Base-by-base conservation (phyloP, 2,329 filamentous ascomycete genomes). In the Purpureocillium lavendulum region DNA sequence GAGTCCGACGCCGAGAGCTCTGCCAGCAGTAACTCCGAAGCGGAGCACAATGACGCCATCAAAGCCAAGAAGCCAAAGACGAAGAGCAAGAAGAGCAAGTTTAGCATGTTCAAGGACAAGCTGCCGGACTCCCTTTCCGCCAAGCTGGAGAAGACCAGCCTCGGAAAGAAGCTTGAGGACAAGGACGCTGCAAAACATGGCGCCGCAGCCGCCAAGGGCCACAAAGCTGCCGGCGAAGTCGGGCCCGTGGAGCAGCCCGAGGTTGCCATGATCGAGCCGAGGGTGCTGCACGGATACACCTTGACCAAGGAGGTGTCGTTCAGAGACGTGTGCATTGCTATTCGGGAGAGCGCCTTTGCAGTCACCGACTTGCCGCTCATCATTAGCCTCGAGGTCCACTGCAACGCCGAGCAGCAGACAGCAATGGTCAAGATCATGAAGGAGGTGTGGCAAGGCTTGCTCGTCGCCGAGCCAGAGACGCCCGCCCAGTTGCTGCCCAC, bases 401-500 rank as follows among this genome's bases (percentile, higher is more conserved):
- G 87, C 47, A 72, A 71, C 45, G 64, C 77, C 0, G 74, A 82
- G 41, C 92, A 98, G 61, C 92, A 98, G 59, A 75, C 84, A 47
- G 73, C 82, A 42, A 96, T 97, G 87, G 88, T 95, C 5, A 73
- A 84, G 44, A 94, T 97, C 53, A 96, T 98, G 79, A 73, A 80
- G 45, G 77, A 94, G 45, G 77, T 78, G 18, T 98, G 88, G 87
- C 71, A 71, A n/a, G 81, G 72, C 1, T 69, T 82, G 42, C 67
- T 97, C 8, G 67, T 94, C 2, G 71, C 82, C 1, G 57, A 64
- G 16, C 67, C 63, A 38, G 74, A 56, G 7, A 54, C 59, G 14
- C 66, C 77, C 1, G 61, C 66, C 10, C 58, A 62, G 12, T 51
- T 58, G 6, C 71, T 92, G 2, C 83, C 85, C 0, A 67, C 83